phyloP scores from a whole-genome alignment of 495 filamentous ascomycete species.

The Parachaetomium inaequale region DNA sequence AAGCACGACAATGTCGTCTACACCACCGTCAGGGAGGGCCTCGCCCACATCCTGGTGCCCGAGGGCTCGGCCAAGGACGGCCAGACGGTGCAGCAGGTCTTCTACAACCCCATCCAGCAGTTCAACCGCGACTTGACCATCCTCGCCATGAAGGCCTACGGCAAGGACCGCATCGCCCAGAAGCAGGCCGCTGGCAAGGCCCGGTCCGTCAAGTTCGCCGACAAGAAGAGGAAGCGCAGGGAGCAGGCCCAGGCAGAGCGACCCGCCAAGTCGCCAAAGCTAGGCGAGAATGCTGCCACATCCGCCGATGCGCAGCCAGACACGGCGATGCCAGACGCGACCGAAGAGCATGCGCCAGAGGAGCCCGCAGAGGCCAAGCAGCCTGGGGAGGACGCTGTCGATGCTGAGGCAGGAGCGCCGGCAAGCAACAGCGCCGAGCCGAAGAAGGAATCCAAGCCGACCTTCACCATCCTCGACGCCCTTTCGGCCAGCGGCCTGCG shows the following conservation, averaged over 20 bases:
- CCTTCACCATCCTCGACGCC: constrained; percentile 86
- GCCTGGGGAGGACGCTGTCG: not conserved
- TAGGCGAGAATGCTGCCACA: constrained; percentile 14
- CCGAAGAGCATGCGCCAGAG: constrained; percentile 12
- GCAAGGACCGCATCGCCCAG: constrained; percentile 59
- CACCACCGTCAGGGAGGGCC: constrained; percentile 44
- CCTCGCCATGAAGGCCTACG: constrained; percentile 80
- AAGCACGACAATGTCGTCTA: constrained; percentile 39
- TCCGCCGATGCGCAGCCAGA: constrained; percentile 10
- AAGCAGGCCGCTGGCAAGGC: constrained; percentile 38
- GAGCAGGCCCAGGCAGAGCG: constrained; percentile 34
- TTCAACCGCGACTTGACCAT: constrained; percentile 96
- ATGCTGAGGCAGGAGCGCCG: not conserved
- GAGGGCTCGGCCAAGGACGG: constrained; percentile 32
- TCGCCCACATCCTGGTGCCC: constrained; percentile 47
- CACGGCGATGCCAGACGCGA: constrained; percentile 22
- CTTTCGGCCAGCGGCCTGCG: constrained; percentile 92
- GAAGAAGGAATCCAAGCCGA: constrained; percentile 24
- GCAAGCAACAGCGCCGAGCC: constrained; percentile 15
- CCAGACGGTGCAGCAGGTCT: constrained; percentile 67
- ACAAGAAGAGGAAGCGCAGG: constrained; percentile 52
- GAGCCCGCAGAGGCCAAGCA: not conserved
- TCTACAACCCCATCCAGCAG: constrained; percentile 98
- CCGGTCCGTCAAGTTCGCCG: constrained; percentile 36
- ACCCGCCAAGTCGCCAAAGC: constrained; percentile 27